Percentiles rank a stretch among this genome's conserved stretches.
Conservation (phyloP, 176 grass and related monocot species). For the Juncus effusus region DNA sequence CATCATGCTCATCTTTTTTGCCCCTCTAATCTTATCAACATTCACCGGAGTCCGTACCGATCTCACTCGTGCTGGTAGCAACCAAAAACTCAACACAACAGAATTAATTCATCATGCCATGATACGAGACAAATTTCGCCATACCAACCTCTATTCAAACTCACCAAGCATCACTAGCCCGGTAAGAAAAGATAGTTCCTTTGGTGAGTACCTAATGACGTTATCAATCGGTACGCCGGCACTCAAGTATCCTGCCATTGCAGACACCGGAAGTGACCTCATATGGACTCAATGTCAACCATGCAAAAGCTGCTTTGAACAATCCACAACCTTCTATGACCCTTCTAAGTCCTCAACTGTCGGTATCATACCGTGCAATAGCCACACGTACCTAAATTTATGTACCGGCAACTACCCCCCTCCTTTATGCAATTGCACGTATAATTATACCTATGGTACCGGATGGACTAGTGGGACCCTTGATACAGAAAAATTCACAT, state of each 20-base stretch:
- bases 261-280: slow-evolving; percentile 66
- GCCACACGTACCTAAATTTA: slow-evolving; percentile 17
- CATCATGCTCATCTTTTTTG: too few relatives aligned
- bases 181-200: too few relatives aligned
- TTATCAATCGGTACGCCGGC: slow-evolving; percentile 64
- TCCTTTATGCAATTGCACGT: too few relatives aligned
- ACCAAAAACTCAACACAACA: too few relatives aligned
- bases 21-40: too few relatives aligned
- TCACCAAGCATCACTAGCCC: too few relatives aligned
- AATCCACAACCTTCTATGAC: slow-evolving; percentile 41
- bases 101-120: too few relatives aligned
- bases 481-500: slow-evolving; percentile 54
- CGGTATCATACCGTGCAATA: slow-evolving; percentile 46
- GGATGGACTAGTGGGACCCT: slow-evolving; percentile 59
- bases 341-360: slow-evolving; percentile 51
- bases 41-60: too few relatives aligned
- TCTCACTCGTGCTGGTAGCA: too few relatives aligned
- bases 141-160: too few relatives aligned
- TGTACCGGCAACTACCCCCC: too few relatives aligned
- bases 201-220: slow-evolving; percentile 57
- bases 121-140: too few relatives aligned
- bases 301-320: slow-evolving; percentile 45
- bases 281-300: slow-evolving; percentile 58
- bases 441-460: slow-evolving; percentile 56
- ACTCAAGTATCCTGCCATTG: slow-evolving; percentile 39